phyloP scores from a whole-genome alignment of 2,329 filamentous ascomycete genomes.

The Boeremia lycopersici region DNA sequence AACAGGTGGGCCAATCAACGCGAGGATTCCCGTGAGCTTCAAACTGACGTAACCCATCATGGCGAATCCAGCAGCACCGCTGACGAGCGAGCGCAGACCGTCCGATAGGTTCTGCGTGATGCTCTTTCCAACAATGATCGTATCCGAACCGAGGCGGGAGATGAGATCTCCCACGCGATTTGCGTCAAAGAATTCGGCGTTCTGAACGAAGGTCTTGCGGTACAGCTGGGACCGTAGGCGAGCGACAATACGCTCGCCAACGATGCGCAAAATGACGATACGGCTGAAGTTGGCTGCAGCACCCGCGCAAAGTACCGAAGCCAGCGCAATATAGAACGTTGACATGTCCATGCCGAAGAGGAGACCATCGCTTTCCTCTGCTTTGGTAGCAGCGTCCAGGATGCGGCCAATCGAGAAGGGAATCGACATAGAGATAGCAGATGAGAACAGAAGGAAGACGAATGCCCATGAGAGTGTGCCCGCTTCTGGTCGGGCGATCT shows the following conservation, averaged over 20 bases:
- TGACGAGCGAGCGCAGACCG: conserved; percentile 88
- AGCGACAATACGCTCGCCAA: conserved; percentile 93
- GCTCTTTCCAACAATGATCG: conserved; percentile 96
- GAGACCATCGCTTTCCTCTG: conserved; percentile 64
- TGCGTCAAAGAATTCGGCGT: conserved; percentile 98
- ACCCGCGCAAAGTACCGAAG: conserved; percentile 74
- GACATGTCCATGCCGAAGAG: conserved; percentile 84
- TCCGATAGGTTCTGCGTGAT: conserved; percentile 98
- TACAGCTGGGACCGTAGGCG: conserved; percentile 88
- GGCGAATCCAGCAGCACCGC: conserved; percentile 83
- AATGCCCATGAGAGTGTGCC: conserved; percentile 82
- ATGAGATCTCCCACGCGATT: conserved; percentile 97
- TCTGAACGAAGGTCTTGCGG: conserved; percentile 90
- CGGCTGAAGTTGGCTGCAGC: conserved; percentile 91
- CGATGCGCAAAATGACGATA: conserved; percentile 89
- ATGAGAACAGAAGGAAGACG: conserved; percentile 84
- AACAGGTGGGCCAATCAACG: conserved; percentile 87
- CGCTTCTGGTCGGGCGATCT: conserved; percentile 85
- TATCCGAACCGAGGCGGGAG: conserved; percentile 92
- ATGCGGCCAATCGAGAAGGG: conserved; percentile 97
- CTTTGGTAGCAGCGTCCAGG: conserved; percentile 85
- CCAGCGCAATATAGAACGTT: conserved; percentile 88
- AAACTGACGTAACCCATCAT: conserved; percentile 97
- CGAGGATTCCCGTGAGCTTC: conserved; percentile 84
- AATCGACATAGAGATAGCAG: conserved; percentile 91